Evolutionary conservation across 352 stramenopile genomes (phyloP), one percentile per base, ranked within the genome.

Genomic region (Phytophthora idaei): DNA sequence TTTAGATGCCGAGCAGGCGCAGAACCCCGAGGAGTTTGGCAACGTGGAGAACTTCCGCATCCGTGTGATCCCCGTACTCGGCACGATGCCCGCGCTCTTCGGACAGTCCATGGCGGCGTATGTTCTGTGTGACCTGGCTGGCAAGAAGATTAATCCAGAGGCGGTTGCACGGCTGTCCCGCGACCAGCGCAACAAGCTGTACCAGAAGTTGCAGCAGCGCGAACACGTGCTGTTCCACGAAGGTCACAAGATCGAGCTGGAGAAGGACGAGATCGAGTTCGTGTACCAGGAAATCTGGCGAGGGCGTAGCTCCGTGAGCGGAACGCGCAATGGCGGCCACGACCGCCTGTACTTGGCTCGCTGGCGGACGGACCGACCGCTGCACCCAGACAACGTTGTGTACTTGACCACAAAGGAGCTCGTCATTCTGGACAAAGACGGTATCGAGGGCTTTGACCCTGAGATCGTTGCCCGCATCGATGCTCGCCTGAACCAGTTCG

Each of bases 31-130:
- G 25, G 87, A 98, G 55, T 99, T 98, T 83, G 97, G 97, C 57
- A 97, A 93, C 54, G 90, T 99, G 27, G 95, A 99, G 60, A 97
- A 98, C 58, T 98, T 99, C 74, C 87, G 98, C 37, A 91, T 99
- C 45, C 92, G 97, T 28, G 91, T 99, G 28, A 93, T 99, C 51
- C 97, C 97, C 0, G 98, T 99, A 25, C 76, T 99, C 7, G 97
- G 97, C 31, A 92, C 79, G 61, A 92, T 90, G 76, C 98, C 98
- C 0, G 97, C 97, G 34, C 97, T 99, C 57, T 99, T 99, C 76
- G 97, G 97, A n/a, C 95, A 99, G 73, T 89, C 96, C 21, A 97
- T 99, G 80, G 97, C 97, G 2, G 87, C 95, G 6, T 95, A 95
- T 69, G 90, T 98, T 41, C 73, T 99, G 21, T 98, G 95, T 61